Evolutionary conservation across 1,284 basidiomycete species (phyloP), one percentile per base, ranked within the genome.

Genomic region (Leccinum holopus): DNA sequence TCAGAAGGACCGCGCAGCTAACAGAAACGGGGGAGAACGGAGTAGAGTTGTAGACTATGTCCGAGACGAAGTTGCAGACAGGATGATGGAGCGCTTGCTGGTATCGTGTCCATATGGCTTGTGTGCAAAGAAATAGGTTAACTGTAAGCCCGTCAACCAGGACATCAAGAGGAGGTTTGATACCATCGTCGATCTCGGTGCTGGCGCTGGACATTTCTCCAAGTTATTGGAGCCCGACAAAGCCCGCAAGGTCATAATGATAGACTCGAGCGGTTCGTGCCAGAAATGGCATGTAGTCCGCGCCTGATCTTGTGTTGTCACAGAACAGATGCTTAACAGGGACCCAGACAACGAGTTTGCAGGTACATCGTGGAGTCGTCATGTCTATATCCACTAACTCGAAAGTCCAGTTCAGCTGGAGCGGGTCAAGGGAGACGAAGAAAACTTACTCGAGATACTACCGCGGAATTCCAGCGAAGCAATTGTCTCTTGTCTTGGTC

Each of bases 181-280:
- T 55, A 84, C 86, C 2, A 82, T 99, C 21, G 80, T 99, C 14
- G 97, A 99, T 77, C 79, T 98, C 25, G 94, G 95, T 1, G 88
- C 94, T n/a, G 96, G 97, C n/a, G 82, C 97, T 1, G 97, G 97
- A 2, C 94, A 96, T 76, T 87, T 99, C 67, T 87, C 94, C 1
- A 94, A 91, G 72, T 80, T 96, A 35, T 73, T 99, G 37, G 93
- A 95, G 69, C 77, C 81, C 4, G 80, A 87, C 55, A 88, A 87
- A 65, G 87, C 90, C 1, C 78, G 85, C 69, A 93, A 91, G 72
- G 85, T 90, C 12, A 82, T 92, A 54, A 93, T 99, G 91, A 78
- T 97, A 58, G 97, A 99, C 68, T 86, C 89, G 53, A 96, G 94
- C 69, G 80, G 95, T 95, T 76, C 70, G 82, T 68, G 18, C 21